Evolutionary conservation across 2,329 filamentous ascomycete species (phyloP).

Genomic region (Corniculantispora saksenae): DNA sequence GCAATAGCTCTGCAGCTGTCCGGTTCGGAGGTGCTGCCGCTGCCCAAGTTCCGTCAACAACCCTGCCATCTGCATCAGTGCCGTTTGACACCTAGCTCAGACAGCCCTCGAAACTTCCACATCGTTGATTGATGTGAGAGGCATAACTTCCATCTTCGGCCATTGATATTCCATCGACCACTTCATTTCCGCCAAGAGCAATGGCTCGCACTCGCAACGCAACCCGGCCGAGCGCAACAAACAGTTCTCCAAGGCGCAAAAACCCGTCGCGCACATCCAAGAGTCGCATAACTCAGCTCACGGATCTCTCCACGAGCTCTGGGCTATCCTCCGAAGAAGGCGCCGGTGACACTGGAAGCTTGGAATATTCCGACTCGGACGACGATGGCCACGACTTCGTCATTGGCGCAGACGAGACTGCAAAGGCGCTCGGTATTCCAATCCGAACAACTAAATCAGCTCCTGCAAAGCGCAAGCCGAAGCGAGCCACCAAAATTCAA

Average conservation of each 20-base stretch:
- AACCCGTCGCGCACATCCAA: slow-evolving; percentile 12
- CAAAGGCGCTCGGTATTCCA: not conserved
- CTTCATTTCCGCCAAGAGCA: not conserved
- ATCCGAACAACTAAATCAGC: not conserved
- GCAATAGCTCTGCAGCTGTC: not conserved
- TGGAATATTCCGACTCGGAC: slow-evolving; percentile 6
- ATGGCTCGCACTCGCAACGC: slow-evolving; percentile 16
- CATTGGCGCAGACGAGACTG: not conserved
- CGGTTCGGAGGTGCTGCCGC: not conserved
- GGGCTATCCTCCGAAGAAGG: not conserved
- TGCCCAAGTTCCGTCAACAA: not conserved
- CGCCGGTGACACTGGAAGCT: not conserved
- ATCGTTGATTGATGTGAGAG: not conserved
- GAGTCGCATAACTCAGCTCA: slow-evolving; percentile 12
- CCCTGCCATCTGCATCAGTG: not conserved
- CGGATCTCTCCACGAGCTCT: slow-evolving; percentile 10
- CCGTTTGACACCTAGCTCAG: not conserved
- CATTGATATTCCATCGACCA: too few species aligned
- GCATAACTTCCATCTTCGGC: too few species aligned
- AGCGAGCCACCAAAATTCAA: not conserved
- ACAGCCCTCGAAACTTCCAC: not conserved
- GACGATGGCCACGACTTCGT: not conserved
- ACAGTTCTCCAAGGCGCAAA: not conserved
- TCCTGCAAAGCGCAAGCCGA: not conserved
- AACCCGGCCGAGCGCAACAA: not conserved